A percentile compares a stretch with the other conserved stretches of the same genome.
Conservation (phyloP, 2,329 filamentous ascomycete species). For the Sporothrix curviconia region DNA sequence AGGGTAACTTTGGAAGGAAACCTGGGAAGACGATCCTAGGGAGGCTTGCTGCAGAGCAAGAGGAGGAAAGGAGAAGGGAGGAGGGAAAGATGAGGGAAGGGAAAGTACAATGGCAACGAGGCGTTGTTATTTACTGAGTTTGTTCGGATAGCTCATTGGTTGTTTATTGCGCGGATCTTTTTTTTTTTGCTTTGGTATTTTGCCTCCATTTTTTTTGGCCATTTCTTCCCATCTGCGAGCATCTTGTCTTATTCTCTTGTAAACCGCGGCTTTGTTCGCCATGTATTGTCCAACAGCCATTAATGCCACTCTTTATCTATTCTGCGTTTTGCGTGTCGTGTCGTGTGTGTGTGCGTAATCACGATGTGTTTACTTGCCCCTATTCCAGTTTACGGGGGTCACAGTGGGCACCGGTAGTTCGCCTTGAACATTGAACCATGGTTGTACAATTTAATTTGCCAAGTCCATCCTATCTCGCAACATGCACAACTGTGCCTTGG, state of each 20-base stretch:
- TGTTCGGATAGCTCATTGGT: background rate
- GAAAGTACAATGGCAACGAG: background rate
- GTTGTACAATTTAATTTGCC: too few species aligned
- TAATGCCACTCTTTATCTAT: conserved; percentile 11
- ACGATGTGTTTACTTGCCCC: too few species aligned
- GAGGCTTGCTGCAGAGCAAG: too few species aligned
- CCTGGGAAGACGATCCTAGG: too few species aligned
- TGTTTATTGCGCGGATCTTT: background rate
- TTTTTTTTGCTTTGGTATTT: background rate
- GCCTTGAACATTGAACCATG: too few species aligned
- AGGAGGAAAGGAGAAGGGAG: background rate
- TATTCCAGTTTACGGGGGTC: too few species aligned
- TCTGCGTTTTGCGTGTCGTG: background rate
- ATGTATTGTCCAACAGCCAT: conserved; percentile 1
- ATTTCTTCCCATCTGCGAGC: too few species aligned
- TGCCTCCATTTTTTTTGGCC: background rate
- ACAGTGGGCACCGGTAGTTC: too few species aligned
- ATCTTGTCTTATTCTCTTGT: background rate
- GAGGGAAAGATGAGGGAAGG: too few species aligned
- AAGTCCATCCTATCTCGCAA: too few species aligned
- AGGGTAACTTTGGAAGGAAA: background rate
- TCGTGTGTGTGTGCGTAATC: background rate
- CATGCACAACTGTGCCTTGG: too few species aligned
- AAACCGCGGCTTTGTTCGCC: background rate
- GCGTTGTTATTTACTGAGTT: background rate